Percentiles rank a stretch among this genome's conserved stretches.
These are phyloP conservation scores for Metarhizium rileyi DNA, from an alignment of 2,329 filamentous ascomycete species.

Conservation along the genomic window DNA sequence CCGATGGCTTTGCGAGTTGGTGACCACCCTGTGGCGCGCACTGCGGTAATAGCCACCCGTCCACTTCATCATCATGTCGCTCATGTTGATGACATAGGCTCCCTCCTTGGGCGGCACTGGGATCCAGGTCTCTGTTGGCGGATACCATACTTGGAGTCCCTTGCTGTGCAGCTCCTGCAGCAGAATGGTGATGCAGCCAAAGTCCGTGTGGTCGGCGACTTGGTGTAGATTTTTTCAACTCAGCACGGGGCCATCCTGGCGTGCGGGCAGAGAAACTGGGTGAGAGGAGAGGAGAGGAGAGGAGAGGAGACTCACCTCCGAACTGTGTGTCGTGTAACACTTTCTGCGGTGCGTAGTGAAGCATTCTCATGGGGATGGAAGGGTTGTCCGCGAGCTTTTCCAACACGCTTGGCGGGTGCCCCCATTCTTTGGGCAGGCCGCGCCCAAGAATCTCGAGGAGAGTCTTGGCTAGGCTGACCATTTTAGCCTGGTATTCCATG, in stretches of 20 bases:
- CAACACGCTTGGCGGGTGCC: neutral
- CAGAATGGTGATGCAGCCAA: constrained; percentile 18
- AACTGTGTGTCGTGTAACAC: constrained; percentile 15
- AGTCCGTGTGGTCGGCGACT: constrained; percentile 22
- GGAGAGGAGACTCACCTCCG: constrained; percentile 6
- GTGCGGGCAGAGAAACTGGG: too few species aligned
- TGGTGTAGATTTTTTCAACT: too few species aligned
- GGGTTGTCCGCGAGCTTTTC: neutral
- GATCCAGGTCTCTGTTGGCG: constrained; percentile 17
- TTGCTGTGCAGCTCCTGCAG: constrained; percentile 18
- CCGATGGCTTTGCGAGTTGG: constrained; percentile 14
- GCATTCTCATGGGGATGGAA: constrained; percentile 12
- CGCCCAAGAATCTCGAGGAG: neutral
- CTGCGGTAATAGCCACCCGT: constrained; percentile 21
- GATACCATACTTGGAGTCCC: constrained; percentile 19
- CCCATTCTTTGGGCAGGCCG: neutral
- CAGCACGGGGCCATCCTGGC: neutral
- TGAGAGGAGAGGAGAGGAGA: neutral
- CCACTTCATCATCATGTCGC: constrained; percentile 25
- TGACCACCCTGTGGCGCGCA: constrained; percentile 21
- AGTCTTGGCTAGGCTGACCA: neutral
- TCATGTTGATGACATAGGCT: constrained; percentile 27
- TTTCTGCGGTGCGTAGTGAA: constrained; percentile 17
- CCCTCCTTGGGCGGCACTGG: constrained; percentile 19
- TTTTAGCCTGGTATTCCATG: neutral